These are phyloP conservation scores for Backusella australiensis DNA, from an alignment of 192 early-diverging fungal species.

Conservation along the genomic window DNA sequence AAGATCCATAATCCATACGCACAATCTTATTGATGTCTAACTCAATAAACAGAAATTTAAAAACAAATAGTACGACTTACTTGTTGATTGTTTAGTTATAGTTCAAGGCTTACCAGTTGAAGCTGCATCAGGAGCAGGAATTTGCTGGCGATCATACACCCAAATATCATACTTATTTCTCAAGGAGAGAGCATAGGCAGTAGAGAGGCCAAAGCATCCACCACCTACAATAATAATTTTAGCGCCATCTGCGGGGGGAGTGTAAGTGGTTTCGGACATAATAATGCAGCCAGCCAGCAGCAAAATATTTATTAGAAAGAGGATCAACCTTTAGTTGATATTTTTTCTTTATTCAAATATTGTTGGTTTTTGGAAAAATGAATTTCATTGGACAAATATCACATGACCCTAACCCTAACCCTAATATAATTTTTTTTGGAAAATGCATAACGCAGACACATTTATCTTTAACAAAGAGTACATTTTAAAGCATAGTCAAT, in stretches of 20 bases:
- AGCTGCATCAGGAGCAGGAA: slow-evolving; percentile 30
- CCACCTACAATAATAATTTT: slow-evolving; percentile 32
- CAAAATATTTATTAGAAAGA: neutral
- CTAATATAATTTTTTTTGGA: too few relatives aligned
- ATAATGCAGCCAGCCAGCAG: neutral
- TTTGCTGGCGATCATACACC: slow-evolving; percentile 21
- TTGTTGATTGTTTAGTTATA: neutral
- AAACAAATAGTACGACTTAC: neutral
- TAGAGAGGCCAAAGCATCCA: slow-evolving; percentile 31
- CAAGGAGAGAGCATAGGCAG: slow-evolving; percentile 20
- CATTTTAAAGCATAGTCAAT: too few relatives aligned
- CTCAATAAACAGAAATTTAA: neutral
- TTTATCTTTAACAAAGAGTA: too few relatives aligned
- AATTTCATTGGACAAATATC: neutral
- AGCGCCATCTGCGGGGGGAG: neutral
- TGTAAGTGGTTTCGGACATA: neutral
- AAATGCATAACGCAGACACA: too few relatives aligned
- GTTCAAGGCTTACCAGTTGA: slow-evolving; percentile 14
- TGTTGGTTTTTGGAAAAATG: neutral
- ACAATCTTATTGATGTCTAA: slow-evolving; percentile 31
- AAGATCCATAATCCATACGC: slow-evolving; percentile 20
- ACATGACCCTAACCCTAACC: neutral
- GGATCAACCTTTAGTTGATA: neutral
- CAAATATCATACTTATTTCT: slow-evolving; percentile 14
- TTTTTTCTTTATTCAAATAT: neutral